Evolutionary conservation across 1,284 basidiomycete genomes (phyloP).

Genomic region (Tremellales sp.): DNA sequence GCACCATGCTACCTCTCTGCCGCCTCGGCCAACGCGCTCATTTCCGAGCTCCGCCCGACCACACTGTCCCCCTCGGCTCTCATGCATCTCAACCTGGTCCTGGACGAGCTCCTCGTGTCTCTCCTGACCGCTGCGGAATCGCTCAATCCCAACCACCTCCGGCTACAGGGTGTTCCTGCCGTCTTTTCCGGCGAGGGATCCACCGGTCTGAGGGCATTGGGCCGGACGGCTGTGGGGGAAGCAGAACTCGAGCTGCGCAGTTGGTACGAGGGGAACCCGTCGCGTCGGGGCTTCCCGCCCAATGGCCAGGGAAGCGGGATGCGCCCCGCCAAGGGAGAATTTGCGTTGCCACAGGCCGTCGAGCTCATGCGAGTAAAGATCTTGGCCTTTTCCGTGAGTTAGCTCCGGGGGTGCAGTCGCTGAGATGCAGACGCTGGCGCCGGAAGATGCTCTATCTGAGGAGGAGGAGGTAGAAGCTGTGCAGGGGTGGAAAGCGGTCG

Average conservation of each 20-base stretch:
- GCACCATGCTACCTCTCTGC: slow-evolving; percentile 62
- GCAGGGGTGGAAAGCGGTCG: slow-evolving; percentile 31
- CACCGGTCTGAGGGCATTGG: slow-evolving; percentile 54
- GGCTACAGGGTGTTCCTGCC: slow-evolving; percentile 62
- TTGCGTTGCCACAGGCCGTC: slow-evolving; percentile 36
- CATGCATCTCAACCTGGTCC: slow-evolving; percentile 70
- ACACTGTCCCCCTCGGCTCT: slow-evolving; percentile 71
- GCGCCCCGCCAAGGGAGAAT: slow-evolving; percentile 15
- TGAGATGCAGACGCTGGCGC: slow-evolving; percentile 34
- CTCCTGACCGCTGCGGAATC: slow-evolving; percentile 68
- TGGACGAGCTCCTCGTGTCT: slow-evolving; percentile 80
- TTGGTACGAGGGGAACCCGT: slow-evolving; percentile 59
- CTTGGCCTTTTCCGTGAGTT: slow-evolving; percentile 43
- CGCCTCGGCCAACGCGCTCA: slow-evolving; percentile 77
- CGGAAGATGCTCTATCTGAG: slow-evolving; percentile 18
- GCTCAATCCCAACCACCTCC: slow-evolving; percentile 69
- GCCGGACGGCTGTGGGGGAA: slow-evolving; percentile 84
- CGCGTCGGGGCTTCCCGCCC: slow-evolving; percentile 26
- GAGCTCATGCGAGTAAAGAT: slow-evolving; percentile 43
- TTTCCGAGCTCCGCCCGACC: slow-evolving; percentile 85
- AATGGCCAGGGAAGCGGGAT: slow-evolving; percentile 34
- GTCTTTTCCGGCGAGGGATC: slow-evolving; percentile 58
- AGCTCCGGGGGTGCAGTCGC: neutral
- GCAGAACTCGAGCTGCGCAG: slow-evolving; percentile 84
- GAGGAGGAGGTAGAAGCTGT: slow-evolving; percentile 15